Conservation (phyloP, 148 eudicot genomes). For the Oxyria digyna region DNA sequence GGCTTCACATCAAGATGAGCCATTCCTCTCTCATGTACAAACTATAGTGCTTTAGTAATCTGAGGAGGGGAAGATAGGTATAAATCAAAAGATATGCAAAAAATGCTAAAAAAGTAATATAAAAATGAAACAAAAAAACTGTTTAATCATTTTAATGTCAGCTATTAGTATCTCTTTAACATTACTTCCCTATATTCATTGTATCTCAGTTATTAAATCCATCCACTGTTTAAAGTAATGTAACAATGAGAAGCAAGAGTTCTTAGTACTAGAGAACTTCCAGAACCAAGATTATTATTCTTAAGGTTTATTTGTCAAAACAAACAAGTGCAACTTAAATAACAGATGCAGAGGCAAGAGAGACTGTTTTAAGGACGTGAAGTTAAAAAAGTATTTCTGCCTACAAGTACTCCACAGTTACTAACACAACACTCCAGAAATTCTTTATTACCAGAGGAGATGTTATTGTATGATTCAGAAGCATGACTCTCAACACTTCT, state of each 20-base stretch:
- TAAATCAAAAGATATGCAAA: no score
- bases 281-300: neutral
- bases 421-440: neutral
- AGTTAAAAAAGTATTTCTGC: neutral
- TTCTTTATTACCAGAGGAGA: neutral
- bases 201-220: neutral
- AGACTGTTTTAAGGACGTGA: neutral
- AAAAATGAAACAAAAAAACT: neutral
- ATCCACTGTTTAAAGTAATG: neutral
- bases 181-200: neutral
- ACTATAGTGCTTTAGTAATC: constrained; percentile 77
- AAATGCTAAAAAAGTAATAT: neutral
- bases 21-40: constrained; percentile 66
- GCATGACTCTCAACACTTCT: constrained; percentile 44
- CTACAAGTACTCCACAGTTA: neutral
- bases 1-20: constrained; percentile 94
- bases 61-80: constrained; percentile 17
- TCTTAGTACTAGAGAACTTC: neutral
- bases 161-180: neutral
- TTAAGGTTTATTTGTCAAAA: neutral
- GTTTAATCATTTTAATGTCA: neutral
- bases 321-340: neutral
- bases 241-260: neutral
- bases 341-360: neutral
- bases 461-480: constrained; percentile 29